Evolutionary conservation across 768 basidiomycete genomes (phyloP).

Genomic region (Trametes gibbosa): DNA sequence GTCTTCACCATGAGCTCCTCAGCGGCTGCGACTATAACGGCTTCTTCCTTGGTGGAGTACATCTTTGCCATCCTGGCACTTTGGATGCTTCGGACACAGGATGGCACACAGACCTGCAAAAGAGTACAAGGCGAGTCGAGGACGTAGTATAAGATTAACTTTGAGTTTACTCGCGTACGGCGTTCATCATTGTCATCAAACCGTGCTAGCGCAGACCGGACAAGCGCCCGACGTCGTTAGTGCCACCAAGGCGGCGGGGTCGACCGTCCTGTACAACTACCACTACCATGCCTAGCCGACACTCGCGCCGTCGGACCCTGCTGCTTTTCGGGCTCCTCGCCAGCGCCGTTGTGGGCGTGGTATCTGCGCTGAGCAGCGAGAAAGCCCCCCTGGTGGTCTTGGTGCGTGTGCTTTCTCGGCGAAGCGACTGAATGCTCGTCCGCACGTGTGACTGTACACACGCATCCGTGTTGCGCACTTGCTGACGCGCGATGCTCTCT

Average conservation of each 20-base stretch:
- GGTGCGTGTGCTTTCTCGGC: conserved; percentile 24
- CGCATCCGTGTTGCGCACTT: background rate
- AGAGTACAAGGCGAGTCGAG: background rate
- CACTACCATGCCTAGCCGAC: conserved; percentile 14
- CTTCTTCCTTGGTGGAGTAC: conserved; percentile 55
- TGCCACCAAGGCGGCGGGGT: background rate
- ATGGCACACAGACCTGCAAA: background rate
- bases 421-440: conserved; percentile 15
- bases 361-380: conserved; percentile 15
- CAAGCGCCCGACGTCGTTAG: background rate
- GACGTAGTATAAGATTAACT: no score
- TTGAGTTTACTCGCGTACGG: no score
- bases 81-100: no score
- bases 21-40: conserved; percentile 50
- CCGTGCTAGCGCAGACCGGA: background rate
- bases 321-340: conserved; percentile 22
- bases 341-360: conserved; percentile 17
- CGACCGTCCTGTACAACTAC: background rate
- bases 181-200: background rate
- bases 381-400: conserved; percentile 17
- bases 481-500: background rate
- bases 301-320: conserved; percentile 17
- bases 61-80: background rate
- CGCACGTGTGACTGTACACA: conserved; percentile 24
- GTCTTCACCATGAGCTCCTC: conserved; percentile 68